Percentiles rank a stretch among this genome's conserved stretches.
These are phyloP conservation scores for Takashimella tepidaria DNA, from an alignment of 1,284 basidiomycete genomes.

Conservation along the genomic window DNA sequence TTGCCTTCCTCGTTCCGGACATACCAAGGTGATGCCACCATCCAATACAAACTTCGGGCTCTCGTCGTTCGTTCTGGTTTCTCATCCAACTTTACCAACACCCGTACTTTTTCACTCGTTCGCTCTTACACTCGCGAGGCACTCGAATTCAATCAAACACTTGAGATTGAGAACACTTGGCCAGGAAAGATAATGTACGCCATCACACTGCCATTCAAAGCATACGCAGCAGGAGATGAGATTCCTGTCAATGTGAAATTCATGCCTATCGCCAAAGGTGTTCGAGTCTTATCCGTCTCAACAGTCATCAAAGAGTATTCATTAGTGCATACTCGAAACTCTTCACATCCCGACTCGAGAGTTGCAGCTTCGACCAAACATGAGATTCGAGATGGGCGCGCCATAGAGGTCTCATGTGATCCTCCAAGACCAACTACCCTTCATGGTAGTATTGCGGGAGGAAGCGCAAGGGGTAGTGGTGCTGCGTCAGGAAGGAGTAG, in stretches of 20 bases:
- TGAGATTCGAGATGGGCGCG: slow-evolving; percentile 62
- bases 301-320: slow-evolving; percentile 68
- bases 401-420: slow-evolving; percentile 38
- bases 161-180: slow-evolving; percentile 92
- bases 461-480: too few relatives aligned
- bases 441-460: neutral
- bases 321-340: slow-evolving; percentile 59
- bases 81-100: slow-evolving; percentile 63
- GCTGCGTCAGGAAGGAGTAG: neutral
- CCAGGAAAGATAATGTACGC: slow-evolving; percentile 91
- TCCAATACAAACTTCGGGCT: slow-evolving; percentile 82
- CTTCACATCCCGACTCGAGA: slow-evolving; percentile 61
- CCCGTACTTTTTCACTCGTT: slow-evolving; percentile 60
- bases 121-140: slow-evolving; percentile 73
- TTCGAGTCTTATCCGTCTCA: slow-evolving; percentile 61
- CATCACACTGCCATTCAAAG: slow-evolving; percentile 55
- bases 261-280: slow-evolving; percentile 77
- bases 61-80: slow-evolving; percentile 70
- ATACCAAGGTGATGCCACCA: slow-evolving; percentile 55
- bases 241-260: slow-evolving; percentile 79
- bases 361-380: slow-evolving; percentile 63
- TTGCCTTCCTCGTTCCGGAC: slow-evolving; percentile 72
- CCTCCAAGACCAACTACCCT: slow-evolving; percentile 14
- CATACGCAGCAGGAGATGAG: slow-evolving; percentile 81
- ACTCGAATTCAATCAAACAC: slow-evolving; percentile 88